Base-by-base conservation (phyloP, 495 filamentous ascomycete species). In the Articulospora tetracladia region DNA sequence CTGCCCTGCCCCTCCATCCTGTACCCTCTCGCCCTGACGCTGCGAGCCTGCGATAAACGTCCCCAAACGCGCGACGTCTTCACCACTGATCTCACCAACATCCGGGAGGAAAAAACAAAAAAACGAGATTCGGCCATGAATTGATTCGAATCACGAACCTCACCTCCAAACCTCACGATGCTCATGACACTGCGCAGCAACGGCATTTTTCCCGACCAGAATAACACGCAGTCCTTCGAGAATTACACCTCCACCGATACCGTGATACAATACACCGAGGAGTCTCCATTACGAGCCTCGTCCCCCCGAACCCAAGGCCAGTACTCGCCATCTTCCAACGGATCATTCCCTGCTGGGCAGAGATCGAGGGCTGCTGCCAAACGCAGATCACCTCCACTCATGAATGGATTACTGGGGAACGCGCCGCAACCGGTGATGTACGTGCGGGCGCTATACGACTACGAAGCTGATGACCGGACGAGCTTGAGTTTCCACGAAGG, bases 391-490 rank as follows among this genome's bases (percentile, higher is more conserved):
- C 66, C 66, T 46, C 58, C 65, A 32, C 76, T 70, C 60, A 90
- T 90, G 86, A 88, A 88, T 70, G 85, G 86, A 60, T 83, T 88
- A 67, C 78, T 83, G 59, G 85, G 86, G 59, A 83, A 83, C 66
- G 83, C 89, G 64, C 86, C 89, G 36, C 82, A 85, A 22, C 84
- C 91, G 63, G 85, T 86, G 63, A 86, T 96, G 75, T 97, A 92
- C 70, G 95, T 98, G 68, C 90, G 93, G 64, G 94, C 94, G 19
- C 83, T 97, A 59, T 98, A 98, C 78, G 91, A 97, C 74, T 98
- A 98, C 73, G 89, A 95, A 69, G 91, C 95, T 60, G 93, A 98
- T 73, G 94, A 98, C 75, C 86, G 89, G 64, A 97, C 94, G 39
- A 97, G 93, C 75, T 77, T 98, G 66, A 97, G 93, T 75, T 98